Evolutionary conservation across 805 yeast species (phyloP).

Genomic region (Starmerella riodocensis): DNA sequence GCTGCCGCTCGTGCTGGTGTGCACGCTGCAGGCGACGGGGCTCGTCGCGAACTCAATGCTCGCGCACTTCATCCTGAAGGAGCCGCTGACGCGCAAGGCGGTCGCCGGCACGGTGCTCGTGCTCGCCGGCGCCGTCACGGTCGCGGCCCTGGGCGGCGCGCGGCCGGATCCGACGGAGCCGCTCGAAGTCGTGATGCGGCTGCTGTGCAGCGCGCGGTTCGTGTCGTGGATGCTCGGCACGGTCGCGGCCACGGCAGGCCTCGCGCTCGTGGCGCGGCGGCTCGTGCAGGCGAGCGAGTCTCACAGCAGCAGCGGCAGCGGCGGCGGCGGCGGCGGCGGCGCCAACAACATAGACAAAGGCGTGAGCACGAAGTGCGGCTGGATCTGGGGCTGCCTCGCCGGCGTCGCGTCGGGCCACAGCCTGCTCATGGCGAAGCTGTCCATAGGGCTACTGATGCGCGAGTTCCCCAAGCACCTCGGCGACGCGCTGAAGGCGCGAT

Average conservation of each 20-base stretch:
- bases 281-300: not conserved
- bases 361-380: conserved; percentile 31
- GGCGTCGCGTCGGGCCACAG: conserved; percentile 81
- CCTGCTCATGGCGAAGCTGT: conserved; percentile 68
- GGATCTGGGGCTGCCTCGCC: conserved; percentile 50
- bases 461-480: conserved; percentile 28
- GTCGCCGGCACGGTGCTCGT: conserved; percentile 55
- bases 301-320: not conserved
- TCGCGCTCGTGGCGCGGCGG: not conserved
- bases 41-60: conserved; percentile 74
- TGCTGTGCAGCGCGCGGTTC: conserved; percentile 36
- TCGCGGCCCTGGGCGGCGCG: conserved; percentile 55
- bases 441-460: conserved; percentile 52
- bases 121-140: conserved; percentile 58
- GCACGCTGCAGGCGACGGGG: conserved; percentile 78
- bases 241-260: conserved; percentile 13
- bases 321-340: too few relatives aligned
- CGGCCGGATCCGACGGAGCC: conserved; percentile 41
- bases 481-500: conserved; percentile 31
- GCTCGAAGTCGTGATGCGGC: conserved; percentile 35
- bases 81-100: conserved; percentile 46
- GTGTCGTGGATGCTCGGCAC: conserved; percentile 42
- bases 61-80: conserved; percentile 54
- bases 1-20: conserved; percentile 61
- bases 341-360: not conserved